Base-by-base conservation (phyloP, 345 rosid species). In the Ceriops tagal region DNA sequence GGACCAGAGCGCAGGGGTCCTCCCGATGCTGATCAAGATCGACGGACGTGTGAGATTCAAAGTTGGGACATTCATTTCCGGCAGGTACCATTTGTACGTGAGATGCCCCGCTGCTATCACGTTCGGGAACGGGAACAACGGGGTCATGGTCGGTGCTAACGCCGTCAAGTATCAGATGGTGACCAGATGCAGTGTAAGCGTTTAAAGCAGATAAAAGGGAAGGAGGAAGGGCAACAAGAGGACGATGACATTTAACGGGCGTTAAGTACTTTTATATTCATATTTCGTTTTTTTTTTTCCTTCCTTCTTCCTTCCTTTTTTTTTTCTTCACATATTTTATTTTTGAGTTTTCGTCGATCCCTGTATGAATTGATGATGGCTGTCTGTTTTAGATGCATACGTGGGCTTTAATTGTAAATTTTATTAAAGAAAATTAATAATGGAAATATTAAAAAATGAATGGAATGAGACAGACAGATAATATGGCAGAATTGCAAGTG, bases 1-100 rank as follows among this genome's bases (percentile, higher is more conserved):
- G 8, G 98, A 92, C 63, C 87, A 90, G 80, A 20, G 62, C 3
- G 0, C 39, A 31, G 99, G 98, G 13, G 20, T 65, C 6, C 75
- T 92, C 10, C 0, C 6, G 51, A 24, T 96, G 57, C 27, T 64
- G 49, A 82, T 96, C 80, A 90, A 85, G 78, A 79, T 89, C 10
- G 96, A 92, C 56, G 99, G 99, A 9, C 90, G 91, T 59, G 92
- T 96, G 51, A 76, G 98, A 67, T 96, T 89, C 85, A 96, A 92
- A 75, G 87, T 92, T 21, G 89, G 98, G 11, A 64, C 88, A 21
- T 80, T 84, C 64, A 75, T 77, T 27, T 78, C 96, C 22, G 95
- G 92, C 0, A 72, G 49, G 51, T 96, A 92, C 65, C 92, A 87
- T 79, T 57, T 96, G 51, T 75, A 87, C 72, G 96, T 83, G 47